phyloP scores from a whole-genome alignment of 2,329 filamentous ascomycete species.

The Eurotiales sp. region DNA sequence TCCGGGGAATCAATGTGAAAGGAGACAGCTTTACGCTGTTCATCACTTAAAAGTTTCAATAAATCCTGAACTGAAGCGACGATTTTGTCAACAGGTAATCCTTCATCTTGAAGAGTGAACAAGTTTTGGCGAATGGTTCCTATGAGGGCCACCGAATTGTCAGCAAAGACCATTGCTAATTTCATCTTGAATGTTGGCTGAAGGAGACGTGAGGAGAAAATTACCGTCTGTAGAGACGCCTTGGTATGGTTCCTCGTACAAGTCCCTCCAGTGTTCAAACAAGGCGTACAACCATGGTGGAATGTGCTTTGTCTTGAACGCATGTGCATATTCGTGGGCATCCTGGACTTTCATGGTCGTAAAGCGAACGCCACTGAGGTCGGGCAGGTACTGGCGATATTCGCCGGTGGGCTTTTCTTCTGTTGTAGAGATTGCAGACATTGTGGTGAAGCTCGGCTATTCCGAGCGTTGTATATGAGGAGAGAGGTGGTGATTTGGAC shows the following conservation, averaged over 20 bases:
- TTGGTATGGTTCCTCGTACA: conserved; percentile 63
- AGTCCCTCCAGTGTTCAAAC: conserved; percentile 56
- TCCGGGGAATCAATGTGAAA: conserved; percentile 67
- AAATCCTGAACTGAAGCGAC: conserved; percentile 49
- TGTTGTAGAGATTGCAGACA: conserved; percentile 9
- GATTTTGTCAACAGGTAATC: conserved; percentile 57
- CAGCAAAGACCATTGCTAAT: background rate
- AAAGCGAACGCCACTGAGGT: conserved; percentile 60
- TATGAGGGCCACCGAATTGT: background rate
- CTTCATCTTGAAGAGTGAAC: conserved; percentile 62
- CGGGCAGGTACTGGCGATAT: conserved; percentile 60
- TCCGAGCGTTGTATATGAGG: no score
- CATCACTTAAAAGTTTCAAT: conserved; percentile 44
- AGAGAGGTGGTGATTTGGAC: no score
- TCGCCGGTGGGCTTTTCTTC: conserved; percentile 25
- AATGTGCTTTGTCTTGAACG: conserved; percentile 55
- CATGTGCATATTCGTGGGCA: conserved; percentile 58
- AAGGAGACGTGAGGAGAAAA: background rate
- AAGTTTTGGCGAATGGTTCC: conserved; percentile 29
- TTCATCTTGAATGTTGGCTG: background rate
- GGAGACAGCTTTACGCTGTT: conserved; percentile 48
- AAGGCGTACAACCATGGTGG: conserved; percentile 66
- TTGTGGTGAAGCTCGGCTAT: background rate
- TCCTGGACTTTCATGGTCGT: conserved; percentile 60
- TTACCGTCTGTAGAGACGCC: conserved; percentile 66